phyloP scores from a whole-genome alignment of 2,329 filamentous ascomycete species.

The Dothiorella sarmentorum region DNA sequence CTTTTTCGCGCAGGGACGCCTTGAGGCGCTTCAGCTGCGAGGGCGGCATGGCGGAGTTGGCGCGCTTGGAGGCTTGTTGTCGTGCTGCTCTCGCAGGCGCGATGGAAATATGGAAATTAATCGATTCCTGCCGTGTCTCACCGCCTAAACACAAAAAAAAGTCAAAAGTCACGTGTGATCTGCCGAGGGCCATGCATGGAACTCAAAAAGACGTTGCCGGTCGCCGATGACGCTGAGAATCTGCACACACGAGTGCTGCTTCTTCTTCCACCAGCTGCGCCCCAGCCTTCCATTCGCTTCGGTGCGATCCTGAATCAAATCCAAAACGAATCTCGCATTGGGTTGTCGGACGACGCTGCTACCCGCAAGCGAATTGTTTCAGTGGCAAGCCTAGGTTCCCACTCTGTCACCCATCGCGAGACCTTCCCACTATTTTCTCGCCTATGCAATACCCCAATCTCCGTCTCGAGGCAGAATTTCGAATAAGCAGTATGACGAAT shows the following conservation, averaged over 20 bases:
- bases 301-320: background rate
- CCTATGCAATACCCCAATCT: background rate
- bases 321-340: background rate
- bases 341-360: background rate
- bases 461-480: background rate
- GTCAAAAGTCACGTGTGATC: background rate
- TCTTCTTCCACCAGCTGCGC: background rate
- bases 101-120: too few relatives aligned
- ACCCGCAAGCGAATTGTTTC: conserved; percentile 8
- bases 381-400: background rate
- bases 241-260: background rate
- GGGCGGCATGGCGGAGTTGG: conserved; percentile 69
- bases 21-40: conserved; percentile 97
- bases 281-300: too few relatives aligned
- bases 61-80: background rate
- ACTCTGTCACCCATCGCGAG: background rate
- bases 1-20: conserved; percentile 81
- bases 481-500: too few relatives aligned
- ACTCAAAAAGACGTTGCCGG: background rate
- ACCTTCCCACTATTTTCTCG: background rate
- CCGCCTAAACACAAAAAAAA: too few relatives aligned
- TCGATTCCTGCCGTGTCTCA: too few relatives aligned
- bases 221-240: background rate
- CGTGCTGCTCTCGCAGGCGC: too few relatives aligned
- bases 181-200: background rate